Conservation (phyloP, 441 rosid species). For the Populus hybrid region DNA sequence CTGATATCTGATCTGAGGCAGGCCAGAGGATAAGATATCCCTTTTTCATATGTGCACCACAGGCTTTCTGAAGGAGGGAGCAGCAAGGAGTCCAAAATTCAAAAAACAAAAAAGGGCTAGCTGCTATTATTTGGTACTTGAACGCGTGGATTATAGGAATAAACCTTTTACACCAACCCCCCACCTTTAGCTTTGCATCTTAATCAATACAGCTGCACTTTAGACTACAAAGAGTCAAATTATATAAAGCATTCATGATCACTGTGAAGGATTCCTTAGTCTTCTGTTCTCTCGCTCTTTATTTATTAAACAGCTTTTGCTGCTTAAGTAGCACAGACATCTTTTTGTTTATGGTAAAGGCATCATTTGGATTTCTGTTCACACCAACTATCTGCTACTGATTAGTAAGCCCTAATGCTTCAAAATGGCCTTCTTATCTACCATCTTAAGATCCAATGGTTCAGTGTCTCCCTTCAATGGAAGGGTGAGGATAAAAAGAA, state of each 20-base stretch:
- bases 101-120: slow-evolving; percentile 1
- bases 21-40: background rate
- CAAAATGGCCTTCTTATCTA: slow-evolving; percentile 10
- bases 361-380: slow-evolving; percentile 22
- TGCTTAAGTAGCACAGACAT: slow-evolving; percentile 4
- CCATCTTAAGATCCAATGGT: slow-evolving; percentile 29
- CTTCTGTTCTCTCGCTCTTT: background rate
- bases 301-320: slow-evolving; percentile 18
- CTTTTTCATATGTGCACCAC: too few relatives aligned
- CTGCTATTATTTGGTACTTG: slow-evolving; percentile 5
- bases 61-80: slow-evolving; percentile 1
- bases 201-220: slow-evolving; percentile 43
- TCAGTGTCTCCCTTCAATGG: slow-evolving; percentile 7
- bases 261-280: slow-evolving; percentile 22
- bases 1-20: background rate
- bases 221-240: slow-evolving; percentile 44
- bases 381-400: background rate
- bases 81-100: slow-evolving; percentile 24
- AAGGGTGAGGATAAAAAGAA: slow-evolving; percentile 6
- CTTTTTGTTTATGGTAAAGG: slow-evolving; percentile 13
- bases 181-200: slow-evolving; percentile 47
- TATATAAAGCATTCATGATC: slow-evolving; percentile 20
- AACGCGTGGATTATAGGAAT: slow-evolving; percentile 9
- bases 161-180: slow-evolving; percentile 18
- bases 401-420: slow-evolving; percentile 8